A percentile compares a stretch with the other conserved stretches of the same genome.
Evolutionary conservation across 2,329 filamentous ascomycete species (phyloP).

Genomic region (Pseudogymnoascus sp.): DNA sequence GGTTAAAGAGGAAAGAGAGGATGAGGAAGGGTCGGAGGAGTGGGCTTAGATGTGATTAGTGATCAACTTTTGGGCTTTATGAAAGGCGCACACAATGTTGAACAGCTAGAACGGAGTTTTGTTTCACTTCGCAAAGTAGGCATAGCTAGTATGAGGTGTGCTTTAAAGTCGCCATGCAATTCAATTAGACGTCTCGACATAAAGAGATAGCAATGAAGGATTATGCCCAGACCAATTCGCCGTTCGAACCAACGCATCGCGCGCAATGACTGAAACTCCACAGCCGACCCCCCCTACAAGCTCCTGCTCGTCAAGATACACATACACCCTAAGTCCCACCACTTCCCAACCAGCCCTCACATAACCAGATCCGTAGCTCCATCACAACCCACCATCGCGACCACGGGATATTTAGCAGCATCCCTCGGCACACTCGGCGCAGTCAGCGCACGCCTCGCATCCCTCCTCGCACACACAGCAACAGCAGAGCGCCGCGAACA

Average conservation of each 20-base stretch:
- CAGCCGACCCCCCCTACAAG: neutral
- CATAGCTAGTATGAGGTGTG: neutral
- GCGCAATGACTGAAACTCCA: neutral
- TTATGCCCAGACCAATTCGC: neutral
- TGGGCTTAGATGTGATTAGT: neutral
- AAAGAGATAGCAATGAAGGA: neutral
- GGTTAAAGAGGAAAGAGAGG: neutral
- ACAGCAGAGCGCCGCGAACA: constrained; percentile 41
- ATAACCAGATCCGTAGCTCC: neutral
- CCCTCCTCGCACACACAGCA: constrained; percentile 44
- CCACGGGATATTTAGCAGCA: constrained; percentile 20
- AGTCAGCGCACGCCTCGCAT: constrained; percentile 43
- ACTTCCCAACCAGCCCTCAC: neutral
- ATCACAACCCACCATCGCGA: neutral
- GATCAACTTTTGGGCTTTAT: neutral
- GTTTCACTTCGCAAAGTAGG: neutral
- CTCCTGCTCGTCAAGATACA: neutral
- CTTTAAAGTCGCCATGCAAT: neutral
- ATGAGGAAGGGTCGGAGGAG: neutral
- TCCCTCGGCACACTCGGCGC: constrained; percentile 26
- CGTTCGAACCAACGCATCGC: neutral
- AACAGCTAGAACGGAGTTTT: neutral
- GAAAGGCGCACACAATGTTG: neutral
- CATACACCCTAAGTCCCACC: neutral
- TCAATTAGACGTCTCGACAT: neutral